Evolutionary conservation across 345 rosid species (phyloP).

Genomic region (Boechera divaricarpa): DNA sequence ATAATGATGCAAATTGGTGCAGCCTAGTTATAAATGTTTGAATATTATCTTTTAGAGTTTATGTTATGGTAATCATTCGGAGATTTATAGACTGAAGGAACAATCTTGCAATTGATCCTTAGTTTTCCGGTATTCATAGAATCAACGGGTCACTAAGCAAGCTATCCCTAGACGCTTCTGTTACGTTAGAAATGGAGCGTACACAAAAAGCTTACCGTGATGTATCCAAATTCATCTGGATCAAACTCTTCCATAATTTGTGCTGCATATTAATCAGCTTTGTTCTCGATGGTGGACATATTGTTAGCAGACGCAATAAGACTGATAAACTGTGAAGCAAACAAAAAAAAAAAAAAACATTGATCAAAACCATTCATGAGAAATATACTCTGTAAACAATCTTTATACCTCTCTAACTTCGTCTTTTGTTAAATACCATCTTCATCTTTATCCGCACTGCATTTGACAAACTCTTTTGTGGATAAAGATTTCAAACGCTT

Average conservation of each 20-base stretch:
- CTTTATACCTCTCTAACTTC: conserved; percentile 63
- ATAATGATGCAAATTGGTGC: not conserved
- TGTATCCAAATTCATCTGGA: conserved; percentile 58
- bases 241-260: conserved; percentile 77
- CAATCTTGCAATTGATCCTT: no score
- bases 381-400: conserved; percentile 51
- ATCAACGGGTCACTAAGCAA: no score
- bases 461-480: conserved; percentile 13
- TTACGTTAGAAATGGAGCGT: not conserved
- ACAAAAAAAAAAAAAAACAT: not conserved
- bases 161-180: no score
- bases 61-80: no score
- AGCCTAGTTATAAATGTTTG: not conserved
- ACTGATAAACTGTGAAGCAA: conserved; percentile 51
- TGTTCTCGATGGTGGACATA: conserved; percentile 53
- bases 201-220: conserved; percentile 49
- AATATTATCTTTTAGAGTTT: no score
- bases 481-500: not conserved
- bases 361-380: not conserved
- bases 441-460: conserved; percentile 73
- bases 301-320: conserved; percentile 71
- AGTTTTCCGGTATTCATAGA: no score
- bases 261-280: conserved; percentile 65
- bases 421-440: conserved; percentile 64
- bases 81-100: no score